Base-by-base conservation (phyloP, 805 yeast genomes). In the Wickerhamiella allomyrinae region DNA sequence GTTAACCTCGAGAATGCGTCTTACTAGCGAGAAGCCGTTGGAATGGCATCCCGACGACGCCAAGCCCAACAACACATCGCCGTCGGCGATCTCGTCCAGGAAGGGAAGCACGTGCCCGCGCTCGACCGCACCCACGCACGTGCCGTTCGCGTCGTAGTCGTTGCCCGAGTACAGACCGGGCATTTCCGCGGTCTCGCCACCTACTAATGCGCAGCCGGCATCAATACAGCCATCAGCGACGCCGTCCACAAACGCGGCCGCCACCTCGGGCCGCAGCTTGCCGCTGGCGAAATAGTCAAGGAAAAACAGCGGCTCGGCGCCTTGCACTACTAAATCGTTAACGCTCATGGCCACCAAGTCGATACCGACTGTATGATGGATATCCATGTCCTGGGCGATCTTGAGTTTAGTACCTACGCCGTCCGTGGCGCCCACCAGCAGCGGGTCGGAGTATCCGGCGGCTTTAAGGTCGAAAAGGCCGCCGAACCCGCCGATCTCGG, bases 171-270 rank as follows among this genome's bases (percentile, higher is more conserved):
- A 91, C 82, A 91, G 84, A 50, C 98, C 98, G 21, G 99, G 99
- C 99, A 91, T 91, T 69, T 91, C 99, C 42, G 94, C 81, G 29
- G 99, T 91, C 65, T 91, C 99, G 51, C 99, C 99, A 43, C 99
- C 99, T 41, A 91, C 95, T 45, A 91, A 70, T 5, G 99, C 98
- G 71, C 98, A 89, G 9, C 95, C 95, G 25, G 97, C 82, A 50
- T 76, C 74, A 50, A 79, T 77, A 69, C 99, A 91, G 44, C 98
- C 99, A 49, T 82, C 82, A 39, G 95, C 96, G 49, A 91, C 98
- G 63, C 98, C 97, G 47, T 74, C 68, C 29, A 91, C 97, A 53
- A 91, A 91, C 51, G 76, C 78, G 20, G 91, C 78, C 6, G 97
- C 95, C 34, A 84, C 71, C 44, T 71, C 65, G 48, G 87, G 75